Evolutionary conservation across 2,329 filamentous ascomycete genomes (phyloP), one percentile per base, ranked within the genome.

Genomic region (Fusarium keratoplasticum): DNA sequence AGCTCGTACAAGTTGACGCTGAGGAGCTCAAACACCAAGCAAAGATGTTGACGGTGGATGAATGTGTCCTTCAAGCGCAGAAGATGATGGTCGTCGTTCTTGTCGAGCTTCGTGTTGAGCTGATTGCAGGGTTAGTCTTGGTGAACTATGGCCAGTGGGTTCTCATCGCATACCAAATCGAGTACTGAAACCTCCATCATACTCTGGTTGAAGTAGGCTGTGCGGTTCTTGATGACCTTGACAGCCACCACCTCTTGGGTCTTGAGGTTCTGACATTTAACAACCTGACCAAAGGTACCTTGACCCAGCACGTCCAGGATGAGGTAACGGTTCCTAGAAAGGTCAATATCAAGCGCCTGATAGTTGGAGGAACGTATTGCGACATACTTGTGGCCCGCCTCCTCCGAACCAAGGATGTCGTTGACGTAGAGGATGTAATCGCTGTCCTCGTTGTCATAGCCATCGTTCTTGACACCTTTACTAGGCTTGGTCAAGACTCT

Each of bases 181-280:
- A 99, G 88, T 27, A 99, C 96, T 2, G 96, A 99, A 35, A 99
- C 96, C 82, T 99, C 96, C 96, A 99, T 99, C 96, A 99, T 99
- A 83, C 96, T 98, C 84, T 99, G 96, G 81, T 99, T 99, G 87
- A 99, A 99, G 83, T 99, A 99, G 40, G 96, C 96, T 2, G 96
- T 99, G 79, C 96, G 92, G 84, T 99, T 99, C 86, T 99, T 99
- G 86, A 99, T 96, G 64, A 99, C 96, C 85, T 99, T 99, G 76
- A 99, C 96, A 5, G 96, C 96, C 52, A 99, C 96, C 42, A 99
- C 96, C 84, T 99, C 96, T 82, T 98, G 95, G 1, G 96, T 98
- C 85, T 98, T 98, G 78, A 99, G 85, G 79, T 99, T 99, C 83
- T 99, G 96, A 81, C 96, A 99, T 83, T 99, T 99, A 70, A 99